These are phyloP conservation scores for Tylopilus felleus DNA, from an alignment of 768 basidiomycete genomes.

Conservation along the genomic window DNA sequence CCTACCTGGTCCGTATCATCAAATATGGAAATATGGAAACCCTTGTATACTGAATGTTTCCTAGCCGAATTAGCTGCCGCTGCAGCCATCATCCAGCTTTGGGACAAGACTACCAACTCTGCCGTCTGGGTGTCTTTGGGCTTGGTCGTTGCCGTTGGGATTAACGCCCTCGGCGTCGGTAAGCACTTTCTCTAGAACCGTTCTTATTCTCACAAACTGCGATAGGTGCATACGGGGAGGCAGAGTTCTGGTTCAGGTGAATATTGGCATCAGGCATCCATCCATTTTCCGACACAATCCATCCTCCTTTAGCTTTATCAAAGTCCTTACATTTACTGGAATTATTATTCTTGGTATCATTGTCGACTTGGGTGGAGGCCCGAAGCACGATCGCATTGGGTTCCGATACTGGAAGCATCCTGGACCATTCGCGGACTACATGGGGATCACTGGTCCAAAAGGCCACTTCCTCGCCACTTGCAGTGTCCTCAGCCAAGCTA, in stretches of 20 bases:
- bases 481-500: conserved; percentile 2
- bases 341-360: conserved; percentile 4
- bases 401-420: conserved; percentile 43
- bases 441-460: background rate
- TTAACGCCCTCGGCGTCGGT: conserved; percentile 1
- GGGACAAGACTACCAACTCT: background rate
- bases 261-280: too few relatives aligned
- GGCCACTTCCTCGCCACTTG: conserved; percentile 6
- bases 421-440: background rate
- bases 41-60: background rate
- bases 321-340: background rate
- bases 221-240: conserved; percentile 5
- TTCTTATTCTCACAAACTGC: background rate
- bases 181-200: background rate
- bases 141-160: conserved; percentile 1
- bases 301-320: background rate
- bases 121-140: background rate
- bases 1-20: background rate
- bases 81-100: background rate
- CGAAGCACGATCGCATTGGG: conserved; percentile 2
- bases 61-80: conserved; percentile 4
- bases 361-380: conserved; percentile 3
- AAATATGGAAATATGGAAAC: background rate
- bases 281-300: background rate
- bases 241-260: conserved; percentile 8